Evolutionary conservation across 129 eudicot species (phyloP), one percentile per base, ranked within the genome.

Genomic region (Chrysanthemum seticuspe): DNA sequence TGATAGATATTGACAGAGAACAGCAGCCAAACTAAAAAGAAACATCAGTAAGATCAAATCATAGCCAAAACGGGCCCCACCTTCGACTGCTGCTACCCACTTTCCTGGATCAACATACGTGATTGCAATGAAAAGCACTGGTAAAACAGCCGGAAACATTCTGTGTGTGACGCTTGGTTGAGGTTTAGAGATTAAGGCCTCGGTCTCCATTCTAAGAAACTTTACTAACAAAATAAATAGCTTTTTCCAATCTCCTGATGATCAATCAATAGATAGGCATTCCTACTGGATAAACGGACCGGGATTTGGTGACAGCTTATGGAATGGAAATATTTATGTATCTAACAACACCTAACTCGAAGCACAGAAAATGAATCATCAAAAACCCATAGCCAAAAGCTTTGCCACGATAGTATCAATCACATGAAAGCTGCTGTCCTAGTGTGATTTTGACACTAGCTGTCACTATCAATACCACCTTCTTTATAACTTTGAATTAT

Each of bases 91-190:
- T 64, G 90, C 87, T 55, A 85, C 95, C 95, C 96, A 92, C 73
- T 92, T 92, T 70, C 98, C 98, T 6, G 98, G 98, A 79, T 93
- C 96, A 56, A 93, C 69, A 70, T 89, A 93, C 44, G 90, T 68
- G 10, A 93, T 77, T 62, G 95, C 94, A 74, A 93, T 61, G 60
- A 87, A 77, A 67, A 93, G 87, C 65, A 84, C 84, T 5, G 98
- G 98, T 49, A 78, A 78, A 45, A 77, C 50, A 76, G 91, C 88
- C 59, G 91, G 77, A 72, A 92, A 75, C 27, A 84, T 18, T 65
- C 84, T 82, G 31, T 67, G 81, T 56, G 64, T 15, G 10, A 79
- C 21, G 79, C 83, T 73, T 31, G 80, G 74, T 79, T 78, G 83
- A 52, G 77, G 55, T 73, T 76, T 67, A 3, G 62, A 50, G 69